These are phyloP conservation scores for Arachis monticola DNA, from an alignment of 331 rosid genomes.

Conservation along the genomic window DNA sequence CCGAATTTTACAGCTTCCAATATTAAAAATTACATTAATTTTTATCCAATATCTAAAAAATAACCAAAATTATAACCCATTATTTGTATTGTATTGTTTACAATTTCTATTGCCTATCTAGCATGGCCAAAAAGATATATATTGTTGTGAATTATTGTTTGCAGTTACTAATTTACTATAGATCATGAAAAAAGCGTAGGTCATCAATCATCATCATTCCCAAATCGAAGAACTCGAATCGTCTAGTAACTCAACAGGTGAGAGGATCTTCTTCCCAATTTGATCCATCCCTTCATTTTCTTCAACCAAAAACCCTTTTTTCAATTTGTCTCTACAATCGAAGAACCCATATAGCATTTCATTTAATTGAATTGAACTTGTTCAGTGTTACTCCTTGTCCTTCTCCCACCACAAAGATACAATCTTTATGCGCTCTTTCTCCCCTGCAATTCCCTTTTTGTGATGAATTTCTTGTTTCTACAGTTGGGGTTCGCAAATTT, in stretches of 20 bases:
- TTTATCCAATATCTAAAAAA: too few relatives aligned
- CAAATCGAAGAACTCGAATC: conserved; percentile 43
- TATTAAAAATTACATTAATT: too few relatives aligned
- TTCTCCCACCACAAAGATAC: conserved; percentile 16
- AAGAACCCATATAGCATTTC: conserved; percentile 8
- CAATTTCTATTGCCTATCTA: too few relatives aligned
- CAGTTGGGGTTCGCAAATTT: not conserved
- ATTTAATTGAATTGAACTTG: conserved; percentile 22
- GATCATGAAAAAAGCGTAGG: conserved; percentile 9
- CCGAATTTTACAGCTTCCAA: too few relatives aligned
- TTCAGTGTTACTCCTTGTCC: conserved; percentile 16
- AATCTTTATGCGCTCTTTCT: conserved; percentile 30
- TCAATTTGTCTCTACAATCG: not conserved
- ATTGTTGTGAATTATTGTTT: too few relatives aligned
- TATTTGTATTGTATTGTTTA: too few relatives aligned
- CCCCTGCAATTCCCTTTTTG: not conserved
- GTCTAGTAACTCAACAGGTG: conserved; percentile 44
- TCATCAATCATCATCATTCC: not conserved
- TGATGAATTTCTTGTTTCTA: not conserved
- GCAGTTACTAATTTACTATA: too few relatives aligned
- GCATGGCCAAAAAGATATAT: too few relatives aligned
- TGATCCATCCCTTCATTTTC: not conserved
- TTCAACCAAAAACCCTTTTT: not conserved
- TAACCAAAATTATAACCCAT: too few relatives aligned
- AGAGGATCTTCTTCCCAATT: conserved; percentile 24